A percentile compares a stretch with the other conserved stretches of the same genome.
phyloP scores from a whole-genome alignment of 768 basidiomycete genomes.

The Suillus subluteus region DNA sequence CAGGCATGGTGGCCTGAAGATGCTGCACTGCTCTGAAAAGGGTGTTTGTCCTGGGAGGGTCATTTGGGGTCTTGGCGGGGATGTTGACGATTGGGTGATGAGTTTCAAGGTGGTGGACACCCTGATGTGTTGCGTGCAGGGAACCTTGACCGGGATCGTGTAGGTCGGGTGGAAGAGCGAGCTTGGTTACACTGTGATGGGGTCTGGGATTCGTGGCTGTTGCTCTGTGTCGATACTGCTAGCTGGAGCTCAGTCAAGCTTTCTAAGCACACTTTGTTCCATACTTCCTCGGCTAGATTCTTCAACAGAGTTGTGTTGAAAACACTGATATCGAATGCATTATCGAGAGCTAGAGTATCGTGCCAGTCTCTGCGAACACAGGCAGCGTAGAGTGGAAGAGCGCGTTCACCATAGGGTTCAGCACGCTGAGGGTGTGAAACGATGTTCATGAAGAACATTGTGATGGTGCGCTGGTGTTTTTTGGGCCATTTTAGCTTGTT shows the following conservation, averaged over 20 bases:
- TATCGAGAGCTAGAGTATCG: neutral
- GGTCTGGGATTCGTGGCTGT: too few species aligned
- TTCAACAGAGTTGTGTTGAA: conserved; percentile 11
- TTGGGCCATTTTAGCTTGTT: neutral
- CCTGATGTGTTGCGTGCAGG: too few species aligned
- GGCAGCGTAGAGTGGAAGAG: neutral
- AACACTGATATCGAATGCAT: neutral
- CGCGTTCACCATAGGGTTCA: neutral
- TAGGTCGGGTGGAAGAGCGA: too few species aligned
- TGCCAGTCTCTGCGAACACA: neutral
- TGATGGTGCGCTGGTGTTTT: neutral
- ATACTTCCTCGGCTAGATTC: neutral
- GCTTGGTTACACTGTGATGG: too few species aligned
- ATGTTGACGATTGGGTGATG: fast-evolving
- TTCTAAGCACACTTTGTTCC: too few species aligned
- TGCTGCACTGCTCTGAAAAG: neutral
- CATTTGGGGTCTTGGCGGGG: neutral
- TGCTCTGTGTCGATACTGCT: too few species aligned
- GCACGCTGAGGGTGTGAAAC: neutral
- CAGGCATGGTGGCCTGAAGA: neutral
- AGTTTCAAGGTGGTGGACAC: fast-evolving
- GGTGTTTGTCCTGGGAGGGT: neutral
- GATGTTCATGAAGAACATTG: conserved; percentile 2
- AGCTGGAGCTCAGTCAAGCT: too few species aligned
- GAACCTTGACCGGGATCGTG: too few species aligned